A percentile compares a stretch with the other conserved stretches of the same genome.
Conservation (phyloP, 177 flowering plant genomes). For the Tripterygium wilfordii region DNA sequence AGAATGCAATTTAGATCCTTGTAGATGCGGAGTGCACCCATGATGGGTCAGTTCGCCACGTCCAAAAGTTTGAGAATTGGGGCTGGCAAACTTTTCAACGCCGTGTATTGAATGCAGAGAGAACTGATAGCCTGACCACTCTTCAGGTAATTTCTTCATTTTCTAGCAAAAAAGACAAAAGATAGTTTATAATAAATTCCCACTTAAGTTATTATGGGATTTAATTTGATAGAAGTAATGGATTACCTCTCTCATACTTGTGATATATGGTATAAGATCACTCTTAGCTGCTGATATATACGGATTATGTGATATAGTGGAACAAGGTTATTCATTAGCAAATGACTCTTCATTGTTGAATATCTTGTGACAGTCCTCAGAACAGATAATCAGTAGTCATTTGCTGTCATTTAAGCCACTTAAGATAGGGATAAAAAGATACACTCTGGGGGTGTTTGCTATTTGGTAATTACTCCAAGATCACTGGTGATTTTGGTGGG, state of each 20-base stretch:
- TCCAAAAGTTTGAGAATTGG: constrained; percentile 90
- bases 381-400: too few species aligned
- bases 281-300: too few species aligned
- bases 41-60: constrained; percentile 88
- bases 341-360: too few species aligned
- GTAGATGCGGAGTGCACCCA: constrained; percentile 99
- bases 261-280: too few species aligned
- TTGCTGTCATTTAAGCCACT: too few species aligned
- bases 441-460: too few species aligned
- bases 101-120: constrained; percentile 81
- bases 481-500: too few species aligned
- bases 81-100: constrained; percentile 89
- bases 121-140: constrained; percentile 58
- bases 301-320: not conserved
- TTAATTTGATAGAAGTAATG: not conserved
- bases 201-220: too few species aligned
- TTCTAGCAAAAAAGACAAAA: not conserved
- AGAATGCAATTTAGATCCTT: constrained; percentile 58
- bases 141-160: constrained; percentile 62
- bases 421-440: too few species aligned
- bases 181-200: not conserved
- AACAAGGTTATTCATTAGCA: not conserved
- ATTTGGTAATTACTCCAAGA: too few species aligned
- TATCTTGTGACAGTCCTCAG: too few species aligned
- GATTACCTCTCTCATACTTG: not conserved